Conservation (phyloP, 805 yeast species). For the Schwanniomyces pseudopolymorphus region DNA sequence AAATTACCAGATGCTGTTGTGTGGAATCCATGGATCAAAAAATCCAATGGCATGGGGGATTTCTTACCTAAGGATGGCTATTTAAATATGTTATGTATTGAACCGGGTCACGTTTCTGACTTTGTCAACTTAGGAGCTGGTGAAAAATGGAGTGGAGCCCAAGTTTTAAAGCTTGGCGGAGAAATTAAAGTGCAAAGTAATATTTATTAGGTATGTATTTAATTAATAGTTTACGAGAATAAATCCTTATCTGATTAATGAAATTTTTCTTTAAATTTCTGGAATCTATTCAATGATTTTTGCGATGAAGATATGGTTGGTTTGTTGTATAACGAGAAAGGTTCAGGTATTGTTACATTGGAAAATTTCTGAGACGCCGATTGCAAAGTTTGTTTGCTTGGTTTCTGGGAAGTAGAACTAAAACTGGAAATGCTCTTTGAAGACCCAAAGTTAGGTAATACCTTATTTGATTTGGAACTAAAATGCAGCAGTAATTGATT, state of each 20-base stretch:
- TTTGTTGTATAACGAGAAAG: conserved; percentile 30
- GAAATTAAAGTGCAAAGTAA: conserved; percentile 60
- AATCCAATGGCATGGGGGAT: conserved; percentile 81
- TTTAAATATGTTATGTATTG: conserved; percentile 88
- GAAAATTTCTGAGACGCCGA: conserved; percentile 9
- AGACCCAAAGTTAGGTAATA: background rate
- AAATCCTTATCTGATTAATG: conserved; percentile 8
- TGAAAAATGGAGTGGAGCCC: conserved; percentile 71
- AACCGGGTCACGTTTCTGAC: conserved; percentile 84
- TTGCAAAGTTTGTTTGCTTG: conserved; percentile 10
- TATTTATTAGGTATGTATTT: conserved; percentile 23
- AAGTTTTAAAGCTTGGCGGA: conserved; percentile 56
- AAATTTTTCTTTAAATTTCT: conserved; percentile 33
- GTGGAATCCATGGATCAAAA: conserved; percentile 96
- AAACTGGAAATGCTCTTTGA: conserved; percentile 8
- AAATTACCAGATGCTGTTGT: conserved; percentile 76
- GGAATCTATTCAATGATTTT: conserved; percentile 35
- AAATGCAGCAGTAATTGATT: background rate
- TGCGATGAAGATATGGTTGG: conserved; percentile 44
- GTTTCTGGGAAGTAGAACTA: conserved; percentile 1
- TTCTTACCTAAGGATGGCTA: conserved; percentile 85
- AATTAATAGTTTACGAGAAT: background rate
- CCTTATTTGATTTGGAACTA: background rate
- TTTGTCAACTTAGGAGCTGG: conserved; percentile 69
- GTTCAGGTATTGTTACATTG: conserved; percentile 24